Conservation (phyloP, 2,329 filamentous ascomycete species). For the Hypomyces rosellus region DNA sequence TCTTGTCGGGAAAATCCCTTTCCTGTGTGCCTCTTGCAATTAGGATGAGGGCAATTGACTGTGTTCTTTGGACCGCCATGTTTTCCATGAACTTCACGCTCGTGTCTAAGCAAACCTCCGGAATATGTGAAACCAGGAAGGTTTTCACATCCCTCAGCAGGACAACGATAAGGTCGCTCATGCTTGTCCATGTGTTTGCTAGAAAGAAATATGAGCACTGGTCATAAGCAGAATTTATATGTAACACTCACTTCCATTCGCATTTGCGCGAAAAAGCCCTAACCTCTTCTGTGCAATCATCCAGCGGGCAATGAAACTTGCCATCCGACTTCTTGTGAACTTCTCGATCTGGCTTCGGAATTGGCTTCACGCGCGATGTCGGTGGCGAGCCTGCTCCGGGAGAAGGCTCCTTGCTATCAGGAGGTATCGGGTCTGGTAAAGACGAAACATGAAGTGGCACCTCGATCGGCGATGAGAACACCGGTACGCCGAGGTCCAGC, state of each 20-base stretch:
- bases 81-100: constrained; percentile 88
- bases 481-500: constrained; percentile 30
- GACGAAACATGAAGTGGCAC: constrained; percentile 25
- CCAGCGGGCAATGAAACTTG: constrained; percentile 69
- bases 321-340: constrained; percentile 60
- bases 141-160: constrained; percentile 77
- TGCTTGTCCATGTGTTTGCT: constrained; percentile 99
- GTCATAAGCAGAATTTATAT: neutral
- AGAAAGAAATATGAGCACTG: constrained; percentile 18
- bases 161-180: constrained; percentile 85
- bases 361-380: constrained; percentile 41
- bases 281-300: constrained; percentile 59
- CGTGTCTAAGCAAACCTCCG: constrained; percentile 80
- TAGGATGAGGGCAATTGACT: constrained; percentile 75
- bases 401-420: constrained; percentile 29
- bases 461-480: constrained; percentile 30
- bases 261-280: constrained; percentile 74
- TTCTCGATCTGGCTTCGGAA: constrained; percentile 53
- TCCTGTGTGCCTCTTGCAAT: constrained; percentile 83
- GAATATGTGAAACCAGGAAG: constrained; percentile 93
- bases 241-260: constrained; percentile 77
- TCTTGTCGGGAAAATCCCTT: constrained; percentile 90
- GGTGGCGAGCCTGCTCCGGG: constrained; percentile 27
- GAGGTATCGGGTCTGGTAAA: constrained; percentile 25
- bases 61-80: constrained; percentile 83